Base-by-base conservation (phyloP, 495 filamentous ascomycete genomes). In the Penicillium canariense region DNA sequence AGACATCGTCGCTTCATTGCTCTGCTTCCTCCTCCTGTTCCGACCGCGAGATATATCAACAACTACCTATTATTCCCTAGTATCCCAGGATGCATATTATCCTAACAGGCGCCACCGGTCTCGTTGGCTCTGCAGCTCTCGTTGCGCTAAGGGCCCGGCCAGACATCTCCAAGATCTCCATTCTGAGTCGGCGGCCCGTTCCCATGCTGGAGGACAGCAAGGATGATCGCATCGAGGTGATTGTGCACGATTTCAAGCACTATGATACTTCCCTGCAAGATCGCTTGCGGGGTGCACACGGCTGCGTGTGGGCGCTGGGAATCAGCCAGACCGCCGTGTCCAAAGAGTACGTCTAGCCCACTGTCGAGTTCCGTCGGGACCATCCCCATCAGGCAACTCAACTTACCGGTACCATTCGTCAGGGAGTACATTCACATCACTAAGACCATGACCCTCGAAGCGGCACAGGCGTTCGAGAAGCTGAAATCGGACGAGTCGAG, bases 81-180 rank as follows among this genome's bases (percentile, higher is more conserved):
- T n/a, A n/a, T n/a, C n/a, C 11, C 54, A 60, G 46, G 4, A 87
- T 88, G 85, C 87, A 87, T 75, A 72, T 91, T 52, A 84, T 91
- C 48, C 78, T 90, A 35, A 90, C 87, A 0, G 87, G 87, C 31
- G 87, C 87, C 7, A 91, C 87, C 0, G 87, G 87, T 55, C 77
- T 89, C 4, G 82, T 89, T 15, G 87, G 87, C 68, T 82, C 80
- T 5, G 81, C 72, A 22, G 80, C 83, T 20, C 77, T 90, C 1
- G 78, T 85, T 48, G 73, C 79, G 48, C 87, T 89, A 77, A 75
- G 90, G 50, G 75, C 71, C 43, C 81, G 74, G 27, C 70, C 73
- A 20, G 66, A 72, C 2, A 64, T 90, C 54, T 77, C 78, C 34
- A 83, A 79, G 26, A 80, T 91, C 61, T 86, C 83, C 12, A 80